Base-by-base conservation (phyloP, 1,284 basidiomycete species). In the Cystobasidium slooffiae region DNA sequence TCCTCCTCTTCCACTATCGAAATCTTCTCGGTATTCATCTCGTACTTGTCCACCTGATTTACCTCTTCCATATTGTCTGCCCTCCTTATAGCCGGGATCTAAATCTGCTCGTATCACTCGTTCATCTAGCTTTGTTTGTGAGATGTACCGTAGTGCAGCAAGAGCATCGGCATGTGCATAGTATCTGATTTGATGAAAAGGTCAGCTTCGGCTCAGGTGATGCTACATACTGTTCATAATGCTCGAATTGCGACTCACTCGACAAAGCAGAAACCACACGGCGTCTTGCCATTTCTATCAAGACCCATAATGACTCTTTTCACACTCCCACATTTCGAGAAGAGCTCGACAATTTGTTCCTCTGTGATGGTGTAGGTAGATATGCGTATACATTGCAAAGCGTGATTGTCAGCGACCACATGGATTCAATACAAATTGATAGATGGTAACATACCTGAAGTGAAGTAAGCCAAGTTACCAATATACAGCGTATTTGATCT, bases 271-370 rank as follows among this genome's bases (percentile, higher is more conserved):
- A 99, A 99, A 0, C 97, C 97, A 81, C 97, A 99, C 0, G 97
- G 97, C 62, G 97, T 99, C 92, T 95, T 91, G 62, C 91, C 92
- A 82, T 98, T 94, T 74, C 97, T 87, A 85, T 99, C 97, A 49
- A 99, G 86, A 37, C 97, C 97, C 97, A 99, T 99, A 80, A 99
- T 99, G 78, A 99, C 97, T 77, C 96, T 89, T 82, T 98, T 98
- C 78, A 99, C 94, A 43, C 87, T 90, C 52, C 94, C 89, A 79
- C 94, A 97, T 85, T 93, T 93, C 74, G 90, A 89, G 84, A 99
- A 99, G 65, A 99, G 84, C 83, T 99, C 96, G 84, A 98, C 98
- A 84, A 99, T 98, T 84, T 99, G 97, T 82, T 98, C 95, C 84
- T 99, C 97, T 63, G 96, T n/a, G n/a, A n/a, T n/a, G n/a, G n/a